These are phyloP conservation scores for Aureobasidium sp. DNA, from an alignment of 2,329 filamentous ascomycete genomes.

Conservation along the genomic window DNA sequence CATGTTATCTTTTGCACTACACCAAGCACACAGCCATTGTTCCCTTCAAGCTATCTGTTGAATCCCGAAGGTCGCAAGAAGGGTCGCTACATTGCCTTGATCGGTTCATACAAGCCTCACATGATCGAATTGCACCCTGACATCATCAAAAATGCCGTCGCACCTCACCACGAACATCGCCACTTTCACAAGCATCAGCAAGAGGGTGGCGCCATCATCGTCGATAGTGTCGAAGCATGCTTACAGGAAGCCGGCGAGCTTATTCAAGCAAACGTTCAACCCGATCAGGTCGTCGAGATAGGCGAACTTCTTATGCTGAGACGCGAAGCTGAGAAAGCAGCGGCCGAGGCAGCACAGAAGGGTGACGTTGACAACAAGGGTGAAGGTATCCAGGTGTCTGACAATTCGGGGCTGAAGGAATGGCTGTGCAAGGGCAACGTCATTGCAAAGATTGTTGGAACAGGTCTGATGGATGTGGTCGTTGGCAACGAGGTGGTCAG, in stretches of 20 bases:
- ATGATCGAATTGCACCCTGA: conserved; percentile 82
- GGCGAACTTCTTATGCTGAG: conserved; percentile 70
- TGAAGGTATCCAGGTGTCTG: conserved; percentile 25
- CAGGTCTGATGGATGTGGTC: conserved; percentile 62
- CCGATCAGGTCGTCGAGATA: conserved; percentile 74
- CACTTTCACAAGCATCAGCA: conserved; percentile 60
- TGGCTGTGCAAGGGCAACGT: conserved; percentile 59
- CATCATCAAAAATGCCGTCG: conserved; percentile 59
- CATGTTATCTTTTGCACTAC: conserved; percentile 89
- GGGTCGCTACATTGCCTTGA: conserved; percentile 63
- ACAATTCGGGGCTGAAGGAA: conserved; percentile 40
- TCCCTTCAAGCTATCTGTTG: conserved; percentile 66
- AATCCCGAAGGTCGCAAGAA: conserved; percentile 62
- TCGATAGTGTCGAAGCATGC: conserved; percentile 67
- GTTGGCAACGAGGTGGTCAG: conserved; percentile 52
- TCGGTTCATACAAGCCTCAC: conserved; percentile 61
- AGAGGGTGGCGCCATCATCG: conserved; percentile 53
- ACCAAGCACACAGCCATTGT: conserved; percentile 65
- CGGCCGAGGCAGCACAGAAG: conserved; percentile 16
- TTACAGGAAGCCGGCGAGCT: conserved; percentile 82
- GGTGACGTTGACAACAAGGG: conserved; percentile 21
- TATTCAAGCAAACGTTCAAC: conserved; percentile 65
- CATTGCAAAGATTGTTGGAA: conserved; percentile 62
- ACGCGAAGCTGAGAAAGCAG: conserved; percentile 40
- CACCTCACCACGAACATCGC: conserved; percentile 41